Base-by-base conservation (phyloP, 768 basidiomycete genomes). In the Leucogyrophana mollusca region DNA sequence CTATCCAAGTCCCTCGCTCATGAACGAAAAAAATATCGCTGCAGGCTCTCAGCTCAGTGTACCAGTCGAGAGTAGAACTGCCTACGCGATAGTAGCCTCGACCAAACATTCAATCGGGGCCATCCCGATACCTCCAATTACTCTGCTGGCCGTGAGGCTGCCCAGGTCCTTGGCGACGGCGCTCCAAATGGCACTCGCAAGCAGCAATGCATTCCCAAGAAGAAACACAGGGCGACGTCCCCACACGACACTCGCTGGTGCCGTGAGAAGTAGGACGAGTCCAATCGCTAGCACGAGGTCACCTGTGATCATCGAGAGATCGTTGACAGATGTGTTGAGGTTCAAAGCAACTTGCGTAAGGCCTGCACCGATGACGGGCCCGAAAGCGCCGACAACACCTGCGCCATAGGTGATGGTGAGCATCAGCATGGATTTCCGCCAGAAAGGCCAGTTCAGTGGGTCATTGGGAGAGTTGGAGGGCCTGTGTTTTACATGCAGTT, bases 351-450 rank as follows among this genome's bases (percentile, higher is more conserved):
- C 50, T 25, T 51, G 50, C 17, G 50, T 50, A 13, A 54, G 40
- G 0, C 52, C 52, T 2, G 50, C 50, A 17, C 50, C 50, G 17
- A 54, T 51, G 20, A 54, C 46, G 11, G 52, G 52, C 13, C 52
- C 52, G 23, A 54, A 51, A 16, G 52, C 52, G n/a, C 52, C 52
- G 33, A 54, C 52, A 25, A 54, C 37, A 1, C 52, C 52, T 13
- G 52, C 49, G 35, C 52, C 52, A 37, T 51, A 53, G 8, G 38
- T 47, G 16, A 51, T 42, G 13, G 47, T 43, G 9, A 51, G 11
- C 50, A 54, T 47, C 34, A 54, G 49, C 36, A 40, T 34, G 22
- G 16, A 18, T 47, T 54, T 54, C 18, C 45, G 36, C 52, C 52
- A 54, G 33, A 45, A 24, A 9, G 50, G 50, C 50, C 50, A 52